Conservation (phyloP, 495 filamentous ascomycete species). For the Hyaloscypha finlandica region DNA sequence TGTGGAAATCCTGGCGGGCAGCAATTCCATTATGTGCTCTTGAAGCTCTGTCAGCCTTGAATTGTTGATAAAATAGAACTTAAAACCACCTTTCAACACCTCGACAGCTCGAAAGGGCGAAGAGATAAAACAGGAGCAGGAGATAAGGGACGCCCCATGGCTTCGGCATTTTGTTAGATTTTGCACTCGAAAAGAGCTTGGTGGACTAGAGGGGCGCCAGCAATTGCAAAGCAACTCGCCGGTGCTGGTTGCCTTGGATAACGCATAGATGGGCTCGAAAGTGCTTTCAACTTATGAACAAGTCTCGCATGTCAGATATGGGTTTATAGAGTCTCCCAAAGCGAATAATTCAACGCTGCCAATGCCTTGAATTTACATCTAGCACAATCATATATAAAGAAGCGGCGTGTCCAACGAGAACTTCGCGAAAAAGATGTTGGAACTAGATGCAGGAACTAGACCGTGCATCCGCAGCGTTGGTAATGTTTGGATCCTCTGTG, state of each 20-base stretch:
- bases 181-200: neutral
- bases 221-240: neutral
- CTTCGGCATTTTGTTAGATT: neutral
- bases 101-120: constrained; percentile 2
- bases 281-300: neutral
- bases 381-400: neutral
- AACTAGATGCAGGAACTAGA: neutral
- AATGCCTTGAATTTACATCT: neutral
- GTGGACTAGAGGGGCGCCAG: neutral
- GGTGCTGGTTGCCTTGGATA: neutral
- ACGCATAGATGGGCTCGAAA: neutral
- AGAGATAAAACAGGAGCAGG: neutral
- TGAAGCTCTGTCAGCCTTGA: constrained; percentile 1
- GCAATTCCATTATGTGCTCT: neutral
- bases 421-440: neutral
- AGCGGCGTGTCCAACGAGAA: neutral
- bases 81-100: neutral
- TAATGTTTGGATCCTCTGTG: neutral
- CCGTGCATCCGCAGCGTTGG: neutral
- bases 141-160: neutral
- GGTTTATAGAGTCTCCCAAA: neutral
- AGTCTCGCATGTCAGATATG: neutral
- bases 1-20: constrained; percentile 2
- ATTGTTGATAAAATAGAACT: neutral
- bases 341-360: neutral